These are phyloP conservation scores for Rhizophora mangle DNA, from an alignment of 345 rosid species.

Conservation along the genomic window DNA sequence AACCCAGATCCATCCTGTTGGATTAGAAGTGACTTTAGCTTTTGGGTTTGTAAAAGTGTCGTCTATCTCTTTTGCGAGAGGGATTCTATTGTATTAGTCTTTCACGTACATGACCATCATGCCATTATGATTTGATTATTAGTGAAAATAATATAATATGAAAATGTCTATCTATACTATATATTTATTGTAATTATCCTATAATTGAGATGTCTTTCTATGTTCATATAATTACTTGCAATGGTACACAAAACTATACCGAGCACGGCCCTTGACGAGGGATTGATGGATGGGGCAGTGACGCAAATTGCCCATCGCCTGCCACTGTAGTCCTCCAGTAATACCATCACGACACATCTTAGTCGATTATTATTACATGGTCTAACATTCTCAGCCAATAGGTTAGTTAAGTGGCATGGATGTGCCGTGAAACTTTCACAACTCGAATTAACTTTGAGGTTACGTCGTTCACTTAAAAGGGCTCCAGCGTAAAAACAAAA, in stretches of 20 bases:
- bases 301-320: conserved; percentile 9
- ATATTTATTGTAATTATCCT: neutral
- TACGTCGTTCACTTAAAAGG: no score
- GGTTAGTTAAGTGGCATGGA: no score
- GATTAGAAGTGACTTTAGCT: conserved; percentile 21
- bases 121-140: neutral
- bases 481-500: no score
- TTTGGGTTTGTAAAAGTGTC: neutral
- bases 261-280: conserved; percentile 9
- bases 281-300: conserved; percentile 14
- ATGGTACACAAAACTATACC: neutral
- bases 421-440: no score
- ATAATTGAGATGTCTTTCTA: neutral
- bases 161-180: no score
- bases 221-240: neutral
- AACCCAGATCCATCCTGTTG: conserved; percentile 16
- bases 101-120: neutral
- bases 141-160: neutral
- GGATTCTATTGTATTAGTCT: neutral
- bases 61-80: neutral
- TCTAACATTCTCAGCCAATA: no score
- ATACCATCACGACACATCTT: neutral
- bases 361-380: neutral
- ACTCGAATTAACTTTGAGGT: no score
- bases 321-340: conserved; percentile 14